Percentiles rank a stretch among this genome's conserved stretches.
These are phyloP conservation scores for Ophiostoma angusticollis DNA, from an alignment of 2,329 filamentous ascomycete species.

Conservation along the genomic window DNA sequence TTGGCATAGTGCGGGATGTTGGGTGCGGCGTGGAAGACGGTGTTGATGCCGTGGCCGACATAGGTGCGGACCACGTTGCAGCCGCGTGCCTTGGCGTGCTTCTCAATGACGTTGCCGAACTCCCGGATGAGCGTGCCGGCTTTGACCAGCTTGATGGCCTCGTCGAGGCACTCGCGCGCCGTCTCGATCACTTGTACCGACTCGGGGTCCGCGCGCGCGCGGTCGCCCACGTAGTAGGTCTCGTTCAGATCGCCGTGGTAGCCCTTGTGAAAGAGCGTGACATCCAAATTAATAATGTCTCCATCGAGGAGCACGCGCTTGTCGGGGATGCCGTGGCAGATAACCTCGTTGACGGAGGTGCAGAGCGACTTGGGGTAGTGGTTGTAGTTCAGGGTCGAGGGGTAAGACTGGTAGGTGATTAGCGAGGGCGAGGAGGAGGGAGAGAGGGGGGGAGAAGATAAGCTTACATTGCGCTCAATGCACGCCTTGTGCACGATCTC, in stretches of 20 bases:
- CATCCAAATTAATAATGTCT: conserved; percentile 94
- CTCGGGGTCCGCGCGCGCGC: conserved; percentile 70
- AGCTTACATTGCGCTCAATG: conserved; percentile 67
- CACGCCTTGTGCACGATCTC: conserved; percentile 91
- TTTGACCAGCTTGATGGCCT: conserved; percentile 83
- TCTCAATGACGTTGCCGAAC: conserved; percentile 90
- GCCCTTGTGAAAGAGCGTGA: conserved; percentile 85
- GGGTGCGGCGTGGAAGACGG: conserved; percentile 82
- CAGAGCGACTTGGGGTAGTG: conserved; percentile 97
- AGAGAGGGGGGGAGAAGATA: conserved; percentile 21
- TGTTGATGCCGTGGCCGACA: conserved; percentile 91
- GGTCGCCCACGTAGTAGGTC: conserved; percentile 94
- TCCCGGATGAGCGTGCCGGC: conserved; percentile 87
- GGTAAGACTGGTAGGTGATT: conserved; percentile 60
- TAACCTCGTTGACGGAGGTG: conserved; percentile 91
- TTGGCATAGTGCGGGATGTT: conserved; percentile 96
- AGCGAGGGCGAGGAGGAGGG: background rate
- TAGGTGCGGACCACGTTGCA: conserved; percentile 94
- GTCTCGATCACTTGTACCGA: conserved; percentile 84
- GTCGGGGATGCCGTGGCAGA: conserved; percentile 97
- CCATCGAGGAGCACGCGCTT: conserved; percentile 76
- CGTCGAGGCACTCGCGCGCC: conserved; percentile 76
- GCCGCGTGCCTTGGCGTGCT: conserved; percentile 70
- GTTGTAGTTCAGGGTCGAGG: conserved; percentile 89
- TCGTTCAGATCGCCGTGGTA: conserved; percentile 97